A percentile compares a stretch with the other conserved stretches of the same genome.
These are phyloP conservation scores for Sugiyamaella pinicola DNA, from an alignment of 1,139 yeast species.

Conservation along the genomic window DNA sequence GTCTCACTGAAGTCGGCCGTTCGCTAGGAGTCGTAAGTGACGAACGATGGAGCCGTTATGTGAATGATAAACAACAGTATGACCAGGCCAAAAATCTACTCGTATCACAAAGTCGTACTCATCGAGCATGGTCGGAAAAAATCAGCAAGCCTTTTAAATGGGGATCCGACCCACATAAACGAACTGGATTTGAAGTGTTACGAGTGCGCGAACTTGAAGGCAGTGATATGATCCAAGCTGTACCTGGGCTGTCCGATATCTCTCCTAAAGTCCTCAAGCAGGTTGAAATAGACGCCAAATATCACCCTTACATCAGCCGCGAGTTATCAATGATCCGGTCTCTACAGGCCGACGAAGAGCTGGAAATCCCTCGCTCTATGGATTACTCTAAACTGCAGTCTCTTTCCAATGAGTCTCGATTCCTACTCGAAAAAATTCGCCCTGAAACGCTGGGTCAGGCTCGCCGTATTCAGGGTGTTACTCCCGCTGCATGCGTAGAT, in stretches of 20 bases:
- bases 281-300: constrained; percentile 76
- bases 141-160: constrained; percentile 42
- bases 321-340: constrained; percentile 74
- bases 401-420: constrained; percentile 74
- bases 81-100: constrained; percentile 52
- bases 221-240: constrained; percentile 37
- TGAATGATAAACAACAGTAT: constrained; percentile 51
- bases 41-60: constrained; percentile 57
- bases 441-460: constrained; percentile 96
- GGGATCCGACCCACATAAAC: constrained; percentile 49
- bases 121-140: constrained; percentile 60
- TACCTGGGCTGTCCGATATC: constrained; percentile 46
- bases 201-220: constrained; percentile 48
- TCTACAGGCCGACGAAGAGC: constrained; percentile 77
- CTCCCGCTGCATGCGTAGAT: constrained; percentile 59
- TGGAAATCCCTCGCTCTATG: constrained; percentile 64
- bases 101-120: constrained; percentile 50
- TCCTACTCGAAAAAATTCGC: constrained; percentile 67
- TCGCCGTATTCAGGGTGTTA: constrained; percentile 87
- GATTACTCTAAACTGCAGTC: constrained; percentile 57
- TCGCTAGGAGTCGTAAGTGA: constrained; percentile 67
- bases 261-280: constrained; percentile 59
- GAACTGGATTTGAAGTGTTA: constrained; percentile 59
- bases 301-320: constrained; percentile 75
- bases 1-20: constrained; percentile 74